phyloP scores from a whole-genome alignment of 2,329 filamentous ascomycete species.

The Aspergillus aculeatus region DNA sequence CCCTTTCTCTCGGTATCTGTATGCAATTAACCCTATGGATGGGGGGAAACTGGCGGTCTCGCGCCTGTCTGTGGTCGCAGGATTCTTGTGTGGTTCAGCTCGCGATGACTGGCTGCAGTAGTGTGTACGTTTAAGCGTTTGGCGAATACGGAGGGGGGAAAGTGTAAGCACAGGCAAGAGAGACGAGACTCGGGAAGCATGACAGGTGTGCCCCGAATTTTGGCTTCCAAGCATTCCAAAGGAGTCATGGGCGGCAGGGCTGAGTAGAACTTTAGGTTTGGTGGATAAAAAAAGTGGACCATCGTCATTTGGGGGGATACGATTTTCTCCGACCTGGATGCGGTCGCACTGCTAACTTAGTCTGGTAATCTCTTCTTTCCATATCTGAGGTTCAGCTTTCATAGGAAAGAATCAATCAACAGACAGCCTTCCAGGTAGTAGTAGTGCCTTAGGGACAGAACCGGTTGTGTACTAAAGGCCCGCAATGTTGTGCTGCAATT shows the following conservation, averaged over 20 bases:
- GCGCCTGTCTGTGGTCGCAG: neutral
- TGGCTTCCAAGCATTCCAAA: neutral
- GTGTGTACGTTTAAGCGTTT: neutral
- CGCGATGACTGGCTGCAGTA: neutral
- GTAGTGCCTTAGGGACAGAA: neutral
- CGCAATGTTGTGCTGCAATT: neutral
- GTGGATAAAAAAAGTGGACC: neutral
- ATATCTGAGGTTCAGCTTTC: neutral
- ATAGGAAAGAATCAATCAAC: neutral
- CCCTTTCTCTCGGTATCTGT: constrained; percentile 8
- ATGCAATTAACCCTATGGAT: constrained; percentile 9
- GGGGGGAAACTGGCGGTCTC: constrained; percentile 6
- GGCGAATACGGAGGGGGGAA: neutral
- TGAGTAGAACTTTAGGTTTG: neutral
- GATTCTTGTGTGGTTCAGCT: neutral
- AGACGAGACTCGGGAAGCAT: neutral
- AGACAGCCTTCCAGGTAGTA: neutral
- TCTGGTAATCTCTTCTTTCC: too few relatives aligned
- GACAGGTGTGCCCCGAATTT: neutral
- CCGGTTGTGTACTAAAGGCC: neutral
- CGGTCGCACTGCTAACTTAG: neutral
- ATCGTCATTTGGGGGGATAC: neutral
- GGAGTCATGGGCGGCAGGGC: neutral
- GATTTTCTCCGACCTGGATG: neutral
- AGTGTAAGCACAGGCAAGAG: neutral